Evolutionary conservation across 345 rosid genomes (phyloP), one percentile per base, ranked within the genome.

Genomic region (Microcos paniculata): DNA sequence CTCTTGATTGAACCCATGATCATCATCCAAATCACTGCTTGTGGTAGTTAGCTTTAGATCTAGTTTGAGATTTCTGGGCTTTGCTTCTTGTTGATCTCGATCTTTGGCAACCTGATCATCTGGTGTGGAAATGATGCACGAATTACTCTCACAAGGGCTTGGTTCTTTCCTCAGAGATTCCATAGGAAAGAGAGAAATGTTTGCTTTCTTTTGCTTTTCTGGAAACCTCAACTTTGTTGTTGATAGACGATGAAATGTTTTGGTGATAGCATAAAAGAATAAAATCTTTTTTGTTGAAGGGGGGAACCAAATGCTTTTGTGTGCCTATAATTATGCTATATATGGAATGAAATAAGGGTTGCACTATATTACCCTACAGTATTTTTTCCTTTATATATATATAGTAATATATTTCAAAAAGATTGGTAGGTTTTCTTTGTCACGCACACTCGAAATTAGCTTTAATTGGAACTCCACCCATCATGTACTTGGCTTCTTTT

Each of bases 1-100:
- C 76, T 92, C 97, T 80, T 75, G 87, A 76, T 61, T 81, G 76
- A 85, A 67, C 59, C 84, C 77, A 55, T 70, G 80, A 62, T 82
- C n/a, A 63, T 35, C 53, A 26, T 26, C 72, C 56, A 46, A 72
- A 73, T 77, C 87, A 63, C 73, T 78, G 16, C 12, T 71, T 35
- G 74, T 3, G 59, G 73, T 72, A 56, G 77, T 71, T 46, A 87
- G 79, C 65, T 62, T 76, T 58, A 87, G 85, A 71, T 87, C 90
- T 24, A 87, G 80, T 11, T 33, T 80, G 33, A 72, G 65, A 51
- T 79, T 18, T 8, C 35, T 52, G 40, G 82, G 35, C 23, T 75
- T 68, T 64, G 73, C 76, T 31, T 56, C 72, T 74, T 77, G 68
- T 68, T 75, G 53, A 62, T 77, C 58, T 43, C 26, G 59, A 33